Base-by-base conservation (phyloP, 2,329 filamentous ascomycete genomes). In the Colletotrichum gloeosporioides region DNA sequence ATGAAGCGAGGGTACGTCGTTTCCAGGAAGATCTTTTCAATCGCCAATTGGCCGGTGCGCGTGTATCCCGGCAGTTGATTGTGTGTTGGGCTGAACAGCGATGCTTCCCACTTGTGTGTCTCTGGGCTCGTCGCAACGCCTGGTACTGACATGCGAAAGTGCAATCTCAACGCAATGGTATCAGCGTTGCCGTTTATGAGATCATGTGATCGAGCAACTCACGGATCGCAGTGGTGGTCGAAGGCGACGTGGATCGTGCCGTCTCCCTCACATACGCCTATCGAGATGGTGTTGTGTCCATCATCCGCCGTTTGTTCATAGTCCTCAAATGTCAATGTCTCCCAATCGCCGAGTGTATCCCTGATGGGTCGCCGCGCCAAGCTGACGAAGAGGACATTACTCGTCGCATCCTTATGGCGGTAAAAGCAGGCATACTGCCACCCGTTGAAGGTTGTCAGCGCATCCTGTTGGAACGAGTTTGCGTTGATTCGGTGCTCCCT, bases 251-350 rank as follows among this genome's bases (percentile, higher is more conserved):
- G 75, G 2, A 77, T 70, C 2, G 75, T 75, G 7, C 75, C 75
- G 3, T 77, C 75, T 1, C 75, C 75, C 3, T 61, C 36, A 8
- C 71, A 75, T 3, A 77, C 55, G 2, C 75, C 75, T 16, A 77
- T 75, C 8, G 71, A 75, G 61, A 77, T 75, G 31, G 75, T 77
- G 39, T 77, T 77, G 8, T 77, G 75, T n/a, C 75, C 75, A 36
- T 77, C 75, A 29, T 77, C 75, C n/a, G 75, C 67, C 8, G 66
- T 77, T 53, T 77, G 75, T 53, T 75, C 62, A 31, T 77, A 77
- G 39, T 77, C 75, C 1, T 67, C 66, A 18, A 77, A 75, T 1
- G 63, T 71, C 27, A 77, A 57, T 25, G 44, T 59, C 53, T 77
- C 39, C 75, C 75, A 77, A n/a, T 29, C 29, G 6, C 72, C 66